These are phyloP conservation scores for Deinandra increscens DNA, from an alignment of 129 eudicot species.

Conservation along the genomic window DNA sequence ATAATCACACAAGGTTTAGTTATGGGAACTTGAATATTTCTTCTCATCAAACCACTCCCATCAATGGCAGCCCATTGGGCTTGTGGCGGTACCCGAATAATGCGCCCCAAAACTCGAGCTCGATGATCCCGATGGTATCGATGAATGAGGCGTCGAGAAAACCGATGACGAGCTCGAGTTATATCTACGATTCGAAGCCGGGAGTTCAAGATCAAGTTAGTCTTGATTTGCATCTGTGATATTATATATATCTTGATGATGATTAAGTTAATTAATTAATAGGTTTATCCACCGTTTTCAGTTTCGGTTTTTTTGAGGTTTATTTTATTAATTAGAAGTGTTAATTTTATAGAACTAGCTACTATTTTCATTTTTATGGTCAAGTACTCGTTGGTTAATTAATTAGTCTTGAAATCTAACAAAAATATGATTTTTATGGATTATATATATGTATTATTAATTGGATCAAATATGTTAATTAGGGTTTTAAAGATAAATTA, in stretches of 20 bases:
- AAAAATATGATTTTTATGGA: constrained; percentile 1
- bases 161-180: constrained; percentile 32
- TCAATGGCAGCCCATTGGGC: constrained; percentile 71
- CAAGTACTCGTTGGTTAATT: constrained; percentile 13
- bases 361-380: constrained; percentile 20
- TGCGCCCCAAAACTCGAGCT: constrained; percentile 25
- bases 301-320: constrained; percentile 17
- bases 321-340: constrained; percentile 14
- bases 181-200: constrained; percentile 49
- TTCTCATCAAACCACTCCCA: constrained; percentile 41
- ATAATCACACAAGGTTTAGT: too few relatives aligned
- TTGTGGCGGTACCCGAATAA: constrained; percentile 60
- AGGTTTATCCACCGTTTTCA: constrained; percentile 18
- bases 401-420: constrained; percentile 31
- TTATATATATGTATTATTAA: not conserved
- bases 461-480: too few relatives aligned
- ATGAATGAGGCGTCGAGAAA: constrained; percentile 23
- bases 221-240: constrained; percentile 88
- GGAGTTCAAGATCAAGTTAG: constrained; percentile 77
- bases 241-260: constrained; percentile 19
- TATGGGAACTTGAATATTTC: constrained; percentile 30
- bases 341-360: constrained; percentile 22
- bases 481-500: not conserved
- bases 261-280: not conserved
- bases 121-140: constrained; percentile 9